Base-by-base conservation (phyloP, 768 basidiomycete species). In the Macrolepiota albuminosa region DNA sequence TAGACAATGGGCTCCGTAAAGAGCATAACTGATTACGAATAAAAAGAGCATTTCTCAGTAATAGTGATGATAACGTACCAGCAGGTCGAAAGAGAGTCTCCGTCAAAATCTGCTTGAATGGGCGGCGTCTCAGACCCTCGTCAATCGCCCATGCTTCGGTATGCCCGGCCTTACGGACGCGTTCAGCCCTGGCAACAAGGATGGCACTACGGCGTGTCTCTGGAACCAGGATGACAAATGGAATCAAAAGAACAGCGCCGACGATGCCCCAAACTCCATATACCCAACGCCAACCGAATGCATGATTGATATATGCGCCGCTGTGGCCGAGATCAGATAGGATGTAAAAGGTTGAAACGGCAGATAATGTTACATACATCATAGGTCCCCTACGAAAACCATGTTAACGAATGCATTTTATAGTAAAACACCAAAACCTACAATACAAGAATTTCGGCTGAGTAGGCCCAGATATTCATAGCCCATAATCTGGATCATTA, bases 1-100 rank as follows among this genome's bases (percentile, higher is more conserved):
- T 68, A 68, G 7, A 68, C 67, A 36, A 66, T 68, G 31, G 67
- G 67, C 39, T 68, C 67, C 5, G 67, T 68, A 29, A 65, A 62
- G 47, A 68, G 63, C 67, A 68, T 68, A 24, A 60, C 67, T 68
- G 3, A 14, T 39, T 31, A 6, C 37, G 4, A 4, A 26, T 11
- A 10, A 10, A 3, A 24, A 16, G 26, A 3, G 9, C n/a, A 11
- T 39, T n/a, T 39, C 2, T 26, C 7, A 18, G 26, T 24, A 11
- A 21, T 29, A 5, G 7, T 51, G 34, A 40, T 36, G 6, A 53
- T 18, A 16, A 58, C 64, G 26, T 54, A 64, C 67, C 56, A 3
- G 67, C 67, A 55, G 67, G 67, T 7, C 67, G 57, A 40, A 67
- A 52, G 9, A 67, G 61, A 36, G 61, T 64, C 48, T 68, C 58